These are phyloP conservation scores for Periglandula ipomoeae DNA, from an alignment of 2,329 filamentous ascomycete genomes.

Conservation along the genomic window DNA sequence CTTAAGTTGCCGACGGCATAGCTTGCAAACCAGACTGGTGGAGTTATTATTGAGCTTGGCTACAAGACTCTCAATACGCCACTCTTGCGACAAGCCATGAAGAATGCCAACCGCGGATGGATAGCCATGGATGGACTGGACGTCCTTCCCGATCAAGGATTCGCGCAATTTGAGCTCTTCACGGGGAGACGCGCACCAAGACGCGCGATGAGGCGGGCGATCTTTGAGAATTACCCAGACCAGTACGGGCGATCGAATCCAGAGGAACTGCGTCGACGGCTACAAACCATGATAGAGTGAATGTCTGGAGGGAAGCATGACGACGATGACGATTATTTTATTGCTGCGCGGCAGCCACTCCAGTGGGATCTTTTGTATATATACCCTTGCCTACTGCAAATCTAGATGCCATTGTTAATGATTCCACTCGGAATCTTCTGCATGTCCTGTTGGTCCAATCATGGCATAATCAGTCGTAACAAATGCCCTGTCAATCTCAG, in stretches of 20 bases:
- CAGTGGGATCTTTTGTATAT: not conserved
- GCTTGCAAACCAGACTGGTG: constrained; percentile 64
- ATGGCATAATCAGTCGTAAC: constrained; percentile 25
- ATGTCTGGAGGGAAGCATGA: not conserved
- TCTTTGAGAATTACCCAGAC: constrained; percentile 37
- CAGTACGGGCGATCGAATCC: constrained; percentile 31
- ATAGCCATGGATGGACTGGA: constrained; percentile 69
- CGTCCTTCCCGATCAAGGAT: constrained; percentile 67
- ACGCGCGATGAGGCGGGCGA: constrained; percentile 59
- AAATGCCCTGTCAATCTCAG: constrained; percentile 23
- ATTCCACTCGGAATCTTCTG: constrained; percentile 15
- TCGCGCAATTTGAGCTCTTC: constrained; percentile 75
- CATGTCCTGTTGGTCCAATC: constrained; percentile 22
- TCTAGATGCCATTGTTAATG: constrained; percentile 4
- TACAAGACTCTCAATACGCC: constrained; percentile 68
- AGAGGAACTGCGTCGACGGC: constrained; percentile 26
- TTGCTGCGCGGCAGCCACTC: not conserved
- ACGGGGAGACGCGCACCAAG: constrained; percentile 49
- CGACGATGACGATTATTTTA: not conserved
- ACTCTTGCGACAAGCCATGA: constrained; percentile 57
- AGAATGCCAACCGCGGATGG: constrained; percentile 54
- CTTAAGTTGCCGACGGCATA: constrained; percentile 62
- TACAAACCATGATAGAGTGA: constrained; percentile 18
- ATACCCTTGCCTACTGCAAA: not conserved
- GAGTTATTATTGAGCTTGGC: constrained; percentile 65